Conservation (phyloP, 2,329 filamentous ascomycete species). For the Neonectria punicea region DNA sequence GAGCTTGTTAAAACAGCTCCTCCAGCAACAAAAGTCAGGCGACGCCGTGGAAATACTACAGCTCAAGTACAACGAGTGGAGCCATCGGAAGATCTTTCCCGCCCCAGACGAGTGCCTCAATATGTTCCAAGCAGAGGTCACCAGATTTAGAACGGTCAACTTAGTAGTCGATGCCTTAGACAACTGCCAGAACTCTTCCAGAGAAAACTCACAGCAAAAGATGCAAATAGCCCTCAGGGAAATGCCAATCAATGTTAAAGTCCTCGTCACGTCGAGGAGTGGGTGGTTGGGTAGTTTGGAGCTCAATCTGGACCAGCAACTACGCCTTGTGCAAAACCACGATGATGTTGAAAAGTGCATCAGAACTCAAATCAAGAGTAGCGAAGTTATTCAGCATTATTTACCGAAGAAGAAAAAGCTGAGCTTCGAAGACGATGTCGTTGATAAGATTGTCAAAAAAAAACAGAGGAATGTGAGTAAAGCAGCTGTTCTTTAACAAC, state of each 20-base stretch:
- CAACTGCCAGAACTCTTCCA: not conserved
- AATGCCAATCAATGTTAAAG: not conserved
- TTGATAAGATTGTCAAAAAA: not conserved
- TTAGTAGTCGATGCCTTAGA: not conserved
- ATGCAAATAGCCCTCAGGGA: not conserved
- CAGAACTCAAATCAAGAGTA: not conserved
- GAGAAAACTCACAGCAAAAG: not conserved
- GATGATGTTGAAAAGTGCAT: not conserved
- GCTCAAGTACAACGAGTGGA: not conserved
- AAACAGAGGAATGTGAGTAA: not conserved
- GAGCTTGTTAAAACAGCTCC: not conserved
- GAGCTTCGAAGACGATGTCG: not conserved
- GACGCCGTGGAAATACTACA: not conserved
- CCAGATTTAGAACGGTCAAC: not conserved
- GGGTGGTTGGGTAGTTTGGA: not conserved
- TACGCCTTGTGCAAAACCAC: not conserved
- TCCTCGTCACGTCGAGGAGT: not conserved
- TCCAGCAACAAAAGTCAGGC: not conserved
- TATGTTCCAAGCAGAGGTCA: not conserved
- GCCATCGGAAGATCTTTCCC: not conserved
- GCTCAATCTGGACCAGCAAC: not conserved
- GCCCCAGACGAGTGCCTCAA: not conserved
- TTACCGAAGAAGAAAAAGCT: not conserved
- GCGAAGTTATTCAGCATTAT: not conserved
- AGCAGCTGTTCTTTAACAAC: accelerated